Base-by-base conservation (phyloP, 257 asterid species). In the Prunella vulgaris region DNA sequence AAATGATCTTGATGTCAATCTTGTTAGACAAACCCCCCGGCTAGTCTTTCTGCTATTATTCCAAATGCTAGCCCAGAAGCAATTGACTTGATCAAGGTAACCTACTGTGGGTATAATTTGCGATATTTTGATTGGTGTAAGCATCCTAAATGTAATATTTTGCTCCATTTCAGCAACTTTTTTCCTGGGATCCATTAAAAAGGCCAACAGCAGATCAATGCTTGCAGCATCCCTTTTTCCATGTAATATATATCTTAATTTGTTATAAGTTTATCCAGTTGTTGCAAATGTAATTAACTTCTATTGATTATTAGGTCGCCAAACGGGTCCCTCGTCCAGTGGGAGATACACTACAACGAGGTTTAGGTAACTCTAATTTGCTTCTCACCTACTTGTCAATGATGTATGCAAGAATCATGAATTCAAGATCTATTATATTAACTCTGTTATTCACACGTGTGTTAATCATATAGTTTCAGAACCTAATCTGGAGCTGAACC, bases 401-500 rank as follows among this genome's bases (percentile, higher is more conserved):
- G 60, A 63, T 76, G 66, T 70, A 48, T 13, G 65, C 67, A 62
- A 60, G n/a, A 49, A 62, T 68, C 56, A 63, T 76, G 66, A 68
- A 48, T 13, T 62, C 67, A 62, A 60, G n/a, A 73, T 57, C 24
- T 51, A 61, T 53, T 59, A 65, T 70, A 21, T 44, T 3, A 53
- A 69, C 77, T 84, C 60, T 48, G 40, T 21, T 58, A 15, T 48
- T 35, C 10, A 38, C 24, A 42, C 64, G 56, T 68, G 49, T 78
- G 77, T 42, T 42, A 10, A 12, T 48, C 9, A n/a, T 48, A 7
- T 82, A 92, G 98, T 90, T 62, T 71, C 92, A 70, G 84, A 81
- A 75, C 98, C 98, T 59, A 93, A 93, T 83, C 98, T 93, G 80
- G 98, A 93, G 73, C 89, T 93, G 85, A 90, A 84, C 89, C 92